These are phyloP conservation scores for Crithidia expoeki DNA, from an alignment of 208 protist species.

Conservation along the genomic window DNA sequence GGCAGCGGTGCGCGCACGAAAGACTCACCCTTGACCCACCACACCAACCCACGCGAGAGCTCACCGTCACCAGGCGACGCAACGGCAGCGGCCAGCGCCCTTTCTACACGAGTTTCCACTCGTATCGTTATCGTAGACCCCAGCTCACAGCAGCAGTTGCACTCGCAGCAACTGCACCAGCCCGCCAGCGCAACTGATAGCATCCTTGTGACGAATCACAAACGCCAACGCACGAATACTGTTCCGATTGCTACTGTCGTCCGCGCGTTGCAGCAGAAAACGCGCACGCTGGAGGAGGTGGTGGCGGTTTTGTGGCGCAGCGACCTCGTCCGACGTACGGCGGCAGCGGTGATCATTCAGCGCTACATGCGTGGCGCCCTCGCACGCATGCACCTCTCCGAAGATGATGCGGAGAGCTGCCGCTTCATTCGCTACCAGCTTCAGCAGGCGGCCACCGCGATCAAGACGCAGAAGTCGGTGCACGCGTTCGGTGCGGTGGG, in stretches of 20 bases:
- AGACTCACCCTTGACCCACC: neutral
- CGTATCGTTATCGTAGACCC: conserved; percentile 21
- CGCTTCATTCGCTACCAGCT: conserved; percentile 55
- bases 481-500: neutral
- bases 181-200: neutral
- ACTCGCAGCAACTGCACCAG: neutral
- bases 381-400: conserved; percentile 46
- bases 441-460: conserved; percentile 2
- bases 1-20: neutral
- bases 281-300: conserved; percentile 60
- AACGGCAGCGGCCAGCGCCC: neutral
- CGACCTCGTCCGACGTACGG: conserved; percentile 56
- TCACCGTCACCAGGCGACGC: neutral
- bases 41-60: neutral
- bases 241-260: conserved; percentile 42
- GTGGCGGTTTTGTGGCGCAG: conserved; percentile 74
- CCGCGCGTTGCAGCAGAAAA: conserved; percentile 76
- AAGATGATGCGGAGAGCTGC: conserved; percentile 34
- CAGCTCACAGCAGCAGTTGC: neutral
- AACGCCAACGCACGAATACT: conserved; percentile 13
- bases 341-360: conserved; percentile 70
- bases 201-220: conserved; percentile 14
- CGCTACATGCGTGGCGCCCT: conserved; percentile 56
- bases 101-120: neutral
- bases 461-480: conserved; percentile 1